Base-by-base conservation (phyloP, 352 stramenopile species). In the Phytophthora nicotianae region DNA sequence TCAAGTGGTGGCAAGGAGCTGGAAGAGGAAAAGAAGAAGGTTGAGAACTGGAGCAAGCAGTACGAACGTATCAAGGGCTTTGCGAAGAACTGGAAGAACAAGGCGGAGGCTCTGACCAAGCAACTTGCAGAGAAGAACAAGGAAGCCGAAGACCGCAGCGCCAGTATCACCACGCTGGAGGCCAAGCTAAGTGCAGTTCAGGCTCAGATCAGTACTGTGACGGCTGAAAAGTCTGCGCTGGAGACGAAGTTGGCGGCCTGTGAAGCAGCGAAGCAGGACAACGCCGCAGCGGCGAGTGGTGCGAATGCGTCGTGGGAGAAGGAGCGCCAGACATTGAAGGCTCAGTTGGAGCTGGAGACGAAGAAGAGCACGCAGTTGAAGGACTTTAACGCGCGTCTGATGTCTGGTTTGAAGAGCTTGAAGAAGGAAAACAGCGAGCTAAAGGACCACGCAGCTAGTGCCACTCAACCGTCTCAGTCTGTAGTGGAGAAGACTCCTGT, bases 1-100 rank as follows among this genome's bases (percentile, higher is more conserved):
- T 74, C 74, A 16, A 79, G 27, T 19, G 72, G 77, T 32, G 72
- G 73, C 14, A 89, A 85, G 49, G 59, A 69, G 8, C 55, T 86
- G 5, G 72, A 87, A 59, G 80, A 89, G 62, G 83, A 90, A 48
- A 81, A 86, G 52, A 78, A 75, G 24, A 88, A 86, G 61, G 68
- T 74, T 3, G 81, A 89, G 46, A 90, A 91, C 55, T 81, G 79
- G 68, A 71, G 72, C 40, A 89, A 89, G 58, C 80, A 90, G 62
- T 92, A 92, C 37, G 81, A 92, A 20, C 75, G 77, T 5, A 91
- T 94, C 59, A 90, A 91, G 65, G 75, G 73, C 1, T 94, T 92
- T 50, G 83, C 83, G 2, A 94, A 94, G 70, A 88, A 78, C 32
- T 94, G 85, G 85, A 91, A 94, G 72, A 77, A 74, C 20, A 90